A percentile compares a stretch with the other conserved stretches of the same genome.
These are phyloP conservation scores for Talaromyces sp. DNA, from an alignment of 2,329 filamentous ascomycete species.

Conservation along the genomic window DNA sequence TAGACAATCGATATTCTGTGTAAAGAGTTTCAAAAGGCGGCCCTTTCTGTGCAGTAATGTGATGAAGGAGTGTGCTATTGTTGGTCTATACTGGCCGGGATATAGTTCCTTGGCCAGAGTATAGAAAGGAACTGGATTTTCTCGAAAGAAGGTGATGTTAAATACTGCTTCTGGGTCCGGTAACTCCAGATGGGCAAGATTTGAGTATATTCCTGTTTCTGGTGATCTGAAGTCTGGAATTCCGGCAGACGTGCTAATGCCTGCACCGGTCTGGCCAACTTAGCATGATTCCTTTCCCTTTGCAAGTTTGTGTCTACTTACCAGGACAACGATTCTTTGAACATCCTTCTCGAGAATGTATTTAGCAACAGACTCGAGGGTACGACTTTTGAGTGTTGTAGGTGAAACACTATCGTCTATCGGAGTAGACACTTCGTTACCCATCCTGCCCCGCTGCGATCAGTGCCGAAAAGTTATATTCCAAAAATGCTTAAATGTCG, in stretches of 20 bases:
- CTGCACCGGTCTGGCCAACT: constrained; percentile 67
- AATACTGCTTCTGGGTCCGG: constrained; percentile 92
- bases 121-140: constrained; percentile 87
- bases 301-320: constrained; percentile 31
- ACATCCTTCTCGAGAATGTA: constrained; percentile 70
- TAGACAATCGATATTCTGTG: constrained; percentile 96
- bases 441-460: constrained; percentile 58
- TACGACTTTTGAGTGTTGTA: constrained; percentile 65
- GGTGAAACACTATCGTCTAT: constrained; percentile 66
- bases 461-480: background rate
- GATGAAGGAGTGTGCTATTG: constrained; percentile 87
- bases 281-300: background rate
- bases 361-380: constrained; percentile 71
- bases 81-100: constrained; percentile 84
- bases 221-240: constrained; percentile 87
- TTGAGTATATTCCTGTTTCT: constrained; percentile 83
- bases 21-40: constrained; percentile 81
- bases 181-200: constrained; percentile 79
- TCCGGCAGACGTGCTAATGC: constrained; percentile 56
- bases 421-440: constrained; percentile 73
- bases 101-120: constrained; percentile 87
- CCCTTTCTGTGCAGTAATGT: constrained; percentile 75
- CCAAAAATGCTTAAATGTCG: background rate
- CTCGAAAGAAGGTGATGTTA: constrained; percentile 83
- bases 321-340: constrained; percentile 76